Base-by-base conservation (phyloP, 495 filamentous ascomycete genomes). In the Penicillium bialowiezense region DNA sequence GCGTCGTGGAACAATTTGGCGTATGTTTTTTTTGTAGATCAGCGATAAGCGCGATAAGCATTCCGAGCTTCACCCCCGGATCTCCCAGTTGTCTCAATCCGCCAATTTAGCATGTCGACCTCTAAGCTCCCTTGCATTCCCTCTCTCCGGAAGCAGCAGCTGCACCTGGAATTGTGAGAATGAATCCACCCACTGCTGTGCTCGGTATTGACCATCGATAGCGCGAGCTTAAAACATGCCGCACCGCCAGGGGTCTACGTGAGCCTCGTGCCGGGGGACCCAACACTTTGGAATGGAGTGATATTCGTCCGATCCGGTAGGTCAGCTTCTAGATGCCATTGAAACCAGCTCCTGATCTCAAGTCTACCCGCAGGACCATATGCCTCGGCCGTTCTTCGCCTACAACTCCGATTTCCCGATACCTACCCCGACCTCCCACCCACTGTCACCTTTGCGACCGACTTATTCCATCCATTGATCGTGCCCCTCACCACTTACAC, bases 391-490 rank as follows among this genome's bases (percentile, higher is more conserved):
- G 80, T 96, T 45, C 81, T 98, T 49, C 89, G 91, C 46, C 96
- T 97, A 72, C 84, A 89, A 51, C 83, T 98, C 55, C 83, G 83
- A 41, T 97, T 97, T 63, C 90, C 93, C 7, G 71, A 85, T 52
- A 75, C 75, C 20, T 97, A 96, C 61, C 93, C 93, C 4, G 68
- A 75, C 26, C 69, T 86, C 7, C 88, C 93, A 33, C 93, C 93
- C 5, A 74, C 89, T 4, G 83, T 98, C 40, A 91, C 84, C 33
- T 95, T 98, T 64, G 74, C 81, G 21, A 93, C 87, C 35, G 92
- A 97, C 55, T 84, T 97, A 43, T 98, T 96, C 65, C 92, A 98
- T 68, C 93, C 92, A 10, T 77, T 98, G 20, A 83, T 97, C 58
- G 87, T 91, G 2, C 90, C 92, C 15, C 75, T 92, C 12, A 96